Percentiles rank a stretch among this genome's conserved stretches.
phyloP scores from a whole-genome alignment of 2,329 filamentous ascomycete species.

The Aspergillus sp. region DNA sequence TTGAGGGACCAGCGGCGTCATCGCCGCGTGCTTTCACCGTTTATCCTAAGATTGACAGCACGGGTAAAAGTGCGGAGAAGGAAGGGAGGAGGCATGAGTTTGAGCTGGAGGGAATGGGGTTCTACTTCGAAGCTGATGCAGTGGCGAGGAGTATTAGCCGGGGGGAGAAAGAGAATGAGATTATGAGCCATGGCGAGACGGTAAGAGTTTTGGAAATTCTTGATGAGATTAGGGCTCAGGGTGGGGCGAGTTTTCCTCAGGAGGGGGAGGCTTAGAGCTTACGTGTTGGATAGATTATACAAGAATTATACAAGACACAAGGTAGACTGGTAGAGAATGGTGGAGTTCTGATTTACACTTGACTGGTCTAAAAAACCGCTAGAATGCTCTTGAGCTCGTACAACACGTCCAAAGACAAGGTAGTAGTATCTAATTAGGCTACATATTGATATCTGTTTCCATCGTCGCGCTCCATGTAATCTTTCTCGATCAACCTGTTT shows the following conservation, averaged over 20 bases:
- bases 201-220: slow-evolving; percentile 1
- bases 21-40: not conserved
- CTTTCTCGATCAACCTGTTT: slow-evolving; percentile 82
- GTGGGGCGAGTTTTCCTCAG: not conserved
- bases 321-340: not conserved
- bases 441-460: slow-evolving; percentile 68
- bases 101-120: not conserved
- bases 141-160: slow-evolving; percentile 1
- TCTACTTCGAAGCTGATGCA: slow-evolving; percentile 7
- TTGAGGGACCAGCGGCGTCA: not conserved
- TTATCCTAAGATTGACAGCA: not conserved
- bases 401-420: not conserved
- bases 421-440: slow-evolving; percentile 46
- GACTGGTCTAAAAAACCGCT: not conserved
- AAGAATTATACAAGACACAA: not conserved
- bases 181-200: slow-evolving; percentile 1
- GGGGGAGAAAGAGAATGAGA: not conserved
- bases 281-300: not conserved
- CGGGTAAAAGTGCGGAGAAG: not conserved
- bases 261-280: not conserved
- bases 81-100: not conserved
- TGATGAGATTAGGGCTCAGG: slow-evolving; percentile 2
- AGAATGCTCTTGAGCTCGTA: not conserved
- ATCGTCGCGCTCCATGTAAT: slow-evolving; percentile 82
- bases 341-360: not conserved